These are phyloP conservation scores for Penicillium bialowiezense DNA, from an alignment of 495 filamentous ascomycete genomes.

Conservation along the genomic window DNA sequence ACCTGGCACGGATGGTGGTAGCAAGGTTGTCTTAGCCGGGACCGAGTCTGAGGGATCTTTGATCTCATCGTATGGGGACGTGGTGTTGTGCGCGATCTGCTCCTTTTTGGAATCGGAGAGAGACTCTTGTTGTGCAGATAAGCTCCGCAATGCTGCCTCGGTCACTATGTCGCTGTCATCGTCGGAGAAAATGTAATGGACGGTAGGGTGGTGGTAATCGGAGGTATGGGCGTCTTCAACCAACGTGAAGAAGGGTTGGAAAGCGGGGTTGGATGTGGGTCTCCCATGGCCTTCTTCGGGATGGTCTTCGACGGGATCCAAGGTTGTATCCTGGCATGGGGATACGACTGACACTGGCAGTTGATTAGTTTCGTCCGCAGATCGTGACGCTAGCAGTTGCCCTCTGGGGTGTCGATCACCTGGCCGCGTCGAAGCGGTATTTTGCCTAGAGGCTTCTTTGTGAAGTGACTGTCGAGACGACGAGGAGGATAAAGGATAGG, in stretches of 20 bases:
- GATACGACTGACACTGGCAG: conserved; percentile 1
- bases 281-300: conserved; percentile 10
- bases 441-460: conserved; percentile 4
- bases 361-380: conserved; percentile 13
- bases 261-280: conserved; percentile 19
- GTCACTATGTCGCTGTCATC: conserved; percentile 67
- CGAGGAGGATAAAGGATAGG: conserved; percentile 25
- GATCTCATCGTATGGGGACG: conserved; percentile 3
- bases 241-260: conserved; percentile 54
- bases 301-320: conserved; percentile 6
- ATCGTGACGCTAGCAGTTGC: conserved; percentile 7
- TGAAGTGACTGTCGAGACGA: conserved; percentile 29
- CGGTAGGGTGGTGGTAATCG: conserved; percentile 67
- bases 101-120: conserved; percentile 14
- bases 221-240: conserved; percentile 45
- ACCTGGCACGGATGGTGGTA: conserved; percentile 40
- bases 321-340: conserved; percentile 8
- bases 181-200: conserved; percentile 89
- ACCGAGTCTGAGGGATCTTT: conserved; percentile 16
- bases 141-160: conserved; percentile 44
- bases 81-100: conserved; percentile 4
- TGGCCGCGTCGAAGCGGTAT: conserved; percentile 17
- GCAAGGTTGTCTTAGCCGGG: conserved; percentile 23
- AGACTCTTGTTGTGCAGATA: conserved; percentile 33
- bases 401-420: conserved; percentile 21